phyloP scores from a whole-genome alignment of 78 protist species.

The Dictyostelium citrinum region DNA sequence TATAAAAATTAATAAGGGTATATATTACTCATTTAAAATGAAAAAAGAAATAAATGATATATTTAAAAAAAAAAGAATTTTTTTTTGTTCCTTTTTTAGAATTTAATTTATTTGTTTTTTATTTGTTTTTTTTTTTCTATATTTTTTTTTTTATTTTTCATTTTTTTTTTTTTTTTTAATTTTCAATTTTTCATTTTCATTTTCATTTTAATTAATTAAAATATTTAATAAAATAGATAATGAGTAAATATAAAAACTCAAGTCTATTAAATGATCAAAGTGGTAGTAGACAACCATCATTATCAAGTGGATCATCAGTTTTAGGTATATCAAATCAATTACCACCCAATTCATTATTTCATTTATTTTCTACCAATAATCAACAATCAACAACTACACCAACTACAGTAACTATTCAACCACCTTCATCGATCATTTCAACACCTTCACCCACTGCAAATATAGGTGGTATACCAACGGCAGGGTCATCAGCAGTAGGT shows the following conservation, averaged over 20 bases:
- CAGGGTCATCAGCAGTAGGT: neutral
- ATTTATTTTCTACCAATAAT: neutral
- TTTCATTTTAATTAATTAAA: neutral
- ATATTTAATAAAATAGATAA: neutral
- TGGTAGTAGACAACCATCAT: neutral
- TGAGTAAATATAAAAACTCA: constrained; percentile 1
- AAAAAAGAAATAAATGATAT: too few relatives aligned
- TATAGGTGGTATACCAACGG: neutral
- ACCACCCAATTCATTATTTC: constrained; percentile 70
- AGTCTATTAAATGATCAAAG: neutral
- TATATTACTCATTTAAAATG: too few relatives aligned
- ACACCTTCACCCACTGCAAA: neutral
- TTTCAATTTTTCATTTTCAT: neutral
- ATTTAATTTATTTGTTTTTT: too few relatives aligned
- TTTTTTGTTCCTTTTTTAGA: too few relatives aligned
- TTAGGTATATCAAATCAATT: constrained; percentile 13
- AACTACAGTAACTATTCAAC: neutral
- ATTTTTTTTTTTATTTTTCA: neutral
- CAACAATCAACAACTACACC: neutral
- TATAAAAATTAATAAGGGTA: too few relatives aligned
- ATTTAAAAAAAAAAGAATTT: too few relatives aligned
- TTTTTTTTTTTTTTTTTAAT: constrained; percentile 8
- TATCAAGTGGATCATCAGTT: neutral
- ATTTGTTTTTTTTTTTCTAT: too few relatives aligned
- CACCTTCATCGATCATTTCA: neutral